Percentiles rank a stretch among this genome's conserved stretches.
Conservation (phyloP, 169 alveolate species). For the Cryptosporidium andersoni region DNA sequence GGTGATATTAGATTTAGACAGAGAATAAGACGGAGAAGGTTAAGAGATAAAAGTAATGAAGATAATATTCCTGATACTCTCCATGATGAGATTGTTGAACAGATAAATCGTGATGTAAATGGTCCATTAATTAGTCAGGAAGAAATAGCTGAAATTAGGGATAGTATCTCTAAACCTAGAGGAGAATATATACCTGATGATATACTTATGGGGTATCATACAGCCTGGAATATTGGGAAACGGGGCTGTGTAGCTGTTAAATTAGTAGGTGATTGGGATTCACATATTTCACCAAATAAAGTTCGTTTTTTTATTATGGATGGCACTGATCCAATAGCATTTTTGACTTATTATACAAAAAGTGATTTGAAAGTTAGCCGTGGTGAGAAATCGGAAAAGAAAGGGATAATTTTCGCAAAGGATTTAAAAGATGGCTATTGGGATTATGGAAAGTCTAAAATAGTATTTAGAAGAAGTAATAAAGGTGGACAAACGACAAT, state of each 20-base stretch:
- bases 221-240: conserved; percentile 80
- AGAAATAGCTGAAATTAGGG: conserved; percentile 71
- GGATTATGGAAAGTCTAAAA: conserved; percentile 59
- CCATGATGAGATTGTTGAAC: conserved; percentile 65
- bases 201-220: conserved; percentile 74
- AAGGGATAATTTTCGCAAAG: conserved; percentile 61
- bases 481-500: conserved; percentile 65
- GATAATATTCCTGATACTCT: conserved; percentile 49
- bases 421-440: conserved; percentile 65
- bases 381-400: conserved; percentile 66
- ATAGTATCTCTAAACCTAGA: conserved; percentile 74
- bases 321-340: conserved; percentile 76
- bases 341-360: conserved; percentile 50
- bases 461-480: conserved; percentile 52
- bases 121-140: conserved; percentile 21
- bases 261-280: conserved; percentile 75
- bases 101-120: conserved; percentile 44
- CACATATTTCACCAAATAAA: conserved; percentile 71
- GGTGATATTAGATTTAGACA: conserved; percentile 63
- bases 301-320: conserved; percentile 78
- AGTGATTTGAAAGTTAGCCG: conserved; percentile 66
- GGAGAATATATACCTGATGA: conserved; percentile 75
- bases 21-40: conserved; percentile 48
- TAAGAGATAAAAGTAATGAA: conserved; percentile 41
- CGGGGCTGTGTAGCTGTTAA: conserved; percentile 77